Evolutionary conservation across 1,284 basidiomycete genomes (phyloP), one percentile per base, ranked within the genome.

Genomic region (Phylloporus sp.): DNA sequence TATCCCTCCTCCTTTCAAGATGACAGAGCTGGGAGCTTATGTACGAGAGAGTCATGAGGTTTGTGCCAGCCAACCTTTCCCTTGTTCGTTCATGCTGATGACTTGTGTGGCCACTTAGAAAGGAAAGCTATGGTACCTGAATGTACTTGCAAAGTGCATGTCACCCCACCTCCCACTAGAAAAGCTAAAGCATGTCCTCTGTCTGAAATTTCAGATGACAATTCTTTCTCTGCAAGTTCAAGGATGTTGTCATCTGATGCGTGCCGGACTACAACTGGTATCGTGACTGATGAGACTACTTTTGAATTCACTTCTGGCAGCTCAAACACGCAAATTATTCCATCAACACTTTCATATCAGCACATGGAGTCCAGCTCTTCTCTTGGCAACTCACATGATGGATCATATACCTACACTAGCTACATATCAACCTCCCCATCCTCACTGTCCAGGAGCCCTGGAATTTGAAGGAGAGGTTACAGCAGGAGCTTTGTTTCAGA

Each of bases 51-150:
- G 75, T 70, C 78, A 78, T 63, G 87, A 89, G 80, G 89, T 89
- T 71, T 78, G 86, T 75, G 45, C 23, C 35, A 12, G 23, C 47
- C 35, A 12, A 20, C 47, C 17, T 45, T 4, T 47, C 27, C 25
- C 65, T 68, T 73, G 62, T 80, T 81, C 52, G 82, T 85, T 66
- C 73, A 8, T 12, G 37, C 66, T 75, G 66, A 74, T 56, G 25
- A 62, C 66, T 68, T 67, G 66, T 69, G 72, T 62, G 96, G 95
- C 93, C 94, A 2, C 82, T 94, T 14, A 89, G 92, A 91, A 94
- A 52, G 95, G 95, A 19, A 83, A 90, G 20, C 81, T 97, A 1
- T 97, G 93, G 91, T 97, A 95, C 76, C 87, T 97, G 63, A 95
- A 97, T 68, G 95, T 96, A 0, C 94, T 2, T 80, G 84, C 37